phyloP scores from a whole-genome alignment of 352 stramenopile species.

The Blastocystis sp. region DNA sequence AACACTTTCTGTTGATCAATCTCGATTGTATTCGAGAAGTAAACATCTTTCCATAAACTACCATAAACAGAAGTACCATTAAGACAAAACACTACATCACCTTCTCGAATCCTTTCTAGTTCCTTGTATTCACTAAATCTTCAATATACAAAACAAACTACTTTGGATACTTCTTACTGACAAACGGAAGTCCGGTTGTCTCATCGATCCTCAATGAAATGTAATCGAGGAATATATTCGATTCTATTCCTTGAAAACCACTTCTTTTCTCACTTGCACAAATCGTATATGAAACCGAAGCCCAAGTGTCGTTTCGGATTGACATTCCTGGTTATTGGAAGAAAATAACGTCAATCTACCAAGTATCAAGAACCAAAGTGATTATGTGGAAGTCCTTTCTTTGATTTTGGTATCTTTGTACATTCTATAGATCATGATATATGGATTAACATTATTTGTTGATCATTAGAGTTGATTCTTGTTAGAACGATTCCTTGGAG shows the following conservation, averaged over 20 bases:
- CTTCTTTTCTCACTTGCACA: neutral
- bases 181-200: neutral
- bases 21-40: neutral
- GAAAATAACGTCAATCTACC: too few relatives aligned
- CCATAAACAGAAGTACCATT: neutral
- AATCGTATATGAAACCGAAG: neutral
- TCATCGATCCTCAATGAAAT: neutral
- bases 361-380: too few relatives aligned
- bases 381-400: too few relatives aligned
- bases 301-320: conserved; percentile 15
- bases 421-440: too few relatives aligned
- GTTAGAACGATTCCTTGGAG: too few relatives aligned
- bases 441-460: too few relatives aligned
- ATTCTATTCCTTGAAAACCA: neutral
- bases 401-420: too few relatives aligned
- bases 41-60: neutral
- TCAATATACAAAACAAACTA: neutral
- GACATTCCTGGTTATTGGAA: too few relatives aligned
- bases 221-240: neutral
- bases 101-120: neutral
- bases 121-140: neutral
- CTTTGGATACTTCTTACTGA: neutral
- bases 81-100: conserved; percentile 28
- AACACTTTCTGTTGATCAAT: neutral
- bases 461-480: too few relatives aligned